phyloP scores from a whole-genome alignment of 2,329 filamentous ascomycete genomes.

The Xylariomycetidae sp. region DNA sequence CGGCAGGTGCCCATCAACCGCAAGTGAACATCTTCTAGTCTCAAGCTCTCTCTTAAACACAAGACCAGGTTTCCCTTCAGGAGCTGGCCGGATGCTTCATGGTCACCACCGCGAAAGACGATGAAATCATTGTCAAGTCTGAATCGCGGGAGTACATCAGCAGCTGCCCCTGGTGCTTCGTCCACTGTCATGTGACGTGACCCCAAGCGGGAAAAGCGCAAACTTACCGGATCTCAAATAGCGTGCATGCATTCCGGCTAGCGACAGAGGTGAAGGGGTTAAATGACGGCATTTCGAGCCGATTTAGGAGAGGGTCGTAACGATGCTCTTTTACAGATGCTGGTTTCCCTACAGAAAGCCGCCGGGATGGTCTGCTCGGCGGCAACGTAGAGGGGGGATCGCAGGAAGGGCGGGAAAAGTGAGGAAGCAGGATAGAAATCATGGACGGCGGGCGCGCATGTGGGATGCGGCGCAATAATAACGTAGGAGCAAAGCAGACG shows the following conservation, averaged over 20 bases:
- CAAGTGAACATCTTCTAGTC: constrained; percentile 67
- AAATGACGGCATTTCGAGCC: constrained; percentile 45
- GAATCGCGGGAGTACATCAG: constrained; percentile 5
- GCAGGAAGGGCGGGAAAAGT: no score
- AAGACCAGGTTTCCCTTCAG: constrained; percentile 69
- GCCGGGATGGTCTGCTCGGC: no score
- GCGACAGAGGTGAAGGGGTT: constrained; percentile 49
- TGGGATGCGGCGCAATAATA: no score
- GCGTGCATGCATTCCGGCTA: constrained; percentile 43
- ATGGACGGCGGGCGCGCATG: no score
- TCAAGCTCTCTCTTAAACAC: constrained; percentile 62
- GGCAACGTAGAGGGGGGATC: no score
- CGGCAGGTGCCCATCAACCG: constrained; percentile 65
- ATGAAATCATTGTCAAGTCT: constrained; percentile 76
- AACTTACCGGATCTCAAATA: constrained; percentile 54
- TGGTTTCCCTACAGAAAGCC: no score
- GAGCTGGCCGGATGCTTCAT: constrained; percentile 70
- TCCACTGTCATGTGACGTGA: no score
- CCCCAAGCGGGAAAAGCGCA: constrained; percentile 6
- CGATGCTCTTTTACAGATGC: no score
- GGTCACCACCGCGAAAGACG: constrained; percentile 67
- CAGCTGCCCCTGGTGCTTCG: no score
- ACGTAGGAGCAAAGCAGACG: no score
- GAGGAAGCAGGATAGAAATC: no score
- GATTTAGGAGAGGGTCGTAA: no score